phyloP scores from a whole-genome alignment of 2,329 filamentous ascomycete species.

The Epichloe festucae region DNA sequence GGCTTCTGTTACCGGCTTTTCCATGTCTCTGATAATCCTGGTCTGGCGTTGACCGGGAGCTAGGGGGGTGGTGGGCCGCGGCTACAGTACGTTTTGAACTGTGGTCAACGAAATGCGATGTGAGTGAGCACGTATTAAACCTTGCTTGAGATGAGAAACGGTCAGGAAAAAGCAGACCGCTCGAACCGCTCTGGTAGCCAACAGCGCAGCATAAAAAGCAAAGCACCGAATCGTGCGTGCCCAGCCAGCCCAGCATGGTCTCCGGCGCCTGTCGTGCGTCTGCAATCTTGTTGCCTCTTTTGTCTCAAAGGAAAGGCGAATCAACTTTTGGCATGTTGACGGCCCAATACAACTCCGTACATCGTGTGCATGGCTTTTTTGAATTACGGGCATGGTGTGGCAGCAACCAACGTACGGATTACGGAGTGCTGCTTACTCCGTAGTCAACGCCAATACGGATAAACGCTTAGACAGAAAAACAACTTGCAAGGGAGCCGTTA shows the following conservation, averaged over 20 bases:
- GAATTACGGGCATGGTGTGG: no score
- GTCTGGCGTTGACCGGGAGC: conserved; percentile 1
- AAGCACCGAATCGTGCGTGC: neutral
- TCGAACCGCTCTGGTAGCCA: neutral
- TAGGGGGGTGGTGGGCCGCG: neutral
- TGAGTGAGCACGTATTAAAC: neutral
- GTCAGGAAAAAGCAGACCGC: neutral
- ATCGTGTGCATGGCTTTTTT: no score
- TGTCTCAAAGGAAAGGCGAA: neutral
- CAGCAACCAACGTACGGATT: no score
- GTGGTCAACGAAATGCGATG: neutral
- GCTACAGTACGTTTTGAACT: neutral
- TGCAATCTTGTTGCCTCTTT: neutral
- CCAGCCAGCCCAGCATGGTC: conserved; percentile 1
- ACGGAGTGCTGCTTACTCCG: no score
- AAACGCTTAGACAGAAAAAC: neutral
- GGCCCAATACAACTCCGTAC: neutral
- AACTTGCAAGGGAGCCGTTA: neutral
- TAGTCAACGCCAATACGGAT: neutral
- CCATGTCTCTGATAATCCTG: conserved; percentile 1
- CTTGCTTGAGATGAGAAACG: neutral
- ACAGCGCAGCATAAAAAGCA: neutral
- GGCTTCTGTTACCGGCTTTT: neutral
- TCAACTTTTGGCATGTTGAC: neutral
- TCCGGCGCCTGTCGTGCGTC: neutral